Percentiles rank a stretch among this genome's conserved stretches.
Evolutionary conservation across 495 filamentous ascomycete species (phyloP).

Genomic region (Tetracladium marchalianum): DNA sequence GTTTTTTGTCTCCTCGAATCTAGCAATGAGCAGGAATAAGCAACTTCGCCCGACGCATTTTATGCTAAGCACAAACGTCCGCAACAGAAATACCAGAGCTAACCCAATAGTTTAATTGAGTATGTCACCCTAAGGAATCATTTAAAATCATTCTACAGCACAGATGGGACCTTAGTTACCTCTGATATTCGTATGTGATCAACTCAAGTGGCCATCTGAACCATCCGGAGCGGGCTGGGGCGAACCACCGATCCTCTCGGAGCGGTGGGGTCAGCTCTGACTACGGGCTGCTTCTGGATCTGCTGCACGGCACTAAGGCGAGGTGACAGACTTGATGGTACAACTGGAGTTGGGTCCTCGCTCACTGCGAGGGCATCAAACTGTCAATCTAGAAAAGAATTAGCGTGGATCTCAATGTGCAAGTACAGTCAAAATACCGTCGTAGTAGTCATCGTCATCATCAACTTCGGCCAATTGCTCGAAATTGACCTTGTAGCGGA

Average conservation of each 20-base stretch:
- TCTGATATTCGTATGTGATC: constrained; percentile 10
- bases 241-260: constrained; percentile 11
- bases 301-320: constrained; percentile 27
- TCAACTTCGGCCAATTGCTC: constrained; percentile 91
- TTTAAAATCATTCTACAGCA: neutral
- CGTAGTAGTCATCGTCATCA: constrained; percentile 98
- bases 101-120: neutral
- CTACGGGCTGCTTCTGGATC: constrained; percentile 25
- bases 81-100: constrained; percentile 8
- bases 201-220: constrained; percentile 48
- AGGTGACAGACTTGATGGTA: constrained; percentile 36
- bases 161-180: neutral
- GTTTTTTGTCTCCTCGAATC: no score
- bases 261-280: constrained; percentile 23
- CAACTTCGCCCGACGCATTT: constrained; percentile 6
- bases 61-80: neutral
- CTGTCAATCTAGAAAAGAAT: constrained; percentile 66
- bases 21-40: neutral
- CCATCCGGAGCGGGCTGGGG: constrained; percentile 49
- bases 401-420: constrained; percentile 11
- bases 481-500: constrained; percentile 99
- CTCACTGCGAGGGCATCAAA: constrained; percentile 76
- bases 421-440: constrained; percentile 45
- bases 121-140: no score
- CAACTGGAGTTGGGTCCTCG: constrained; percentile 79